These are phyloP conservation scores for Exophiala spinifera DNA, from an alignment of 2,329 filamentous ascomycete genomes.

Conservation along the genomic window DNA sequence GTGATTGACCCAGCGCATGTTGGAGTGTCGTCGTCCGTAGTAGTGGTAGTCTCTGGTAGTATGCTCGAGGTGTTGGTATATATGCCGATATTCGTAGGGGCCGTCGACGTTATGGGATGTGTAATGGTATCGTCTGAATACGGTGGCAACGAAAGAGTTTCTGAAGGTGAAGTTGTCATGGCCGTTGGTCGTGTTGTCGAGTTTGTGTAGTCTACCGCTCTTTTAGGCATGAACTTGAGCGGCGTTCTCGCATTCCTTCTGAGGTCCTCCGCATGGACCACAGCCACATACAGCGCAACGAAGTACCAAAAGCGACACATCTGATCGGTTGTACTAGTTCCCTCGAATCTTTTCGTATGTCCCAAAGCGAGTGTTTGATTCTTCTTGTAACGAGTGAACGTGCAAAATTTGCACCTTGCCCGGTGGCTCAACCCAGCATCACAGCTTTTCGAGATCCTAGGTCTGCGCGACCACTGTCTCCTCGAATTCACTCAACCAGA, in stretches of 20 bases:
- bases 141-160: not conserved
- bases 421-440: not conserved
- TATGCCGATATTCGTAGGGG: not conserved
- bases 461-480: not conserved
- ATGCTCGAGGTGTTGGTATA: constrained; percentile 1
- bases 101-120: not conserved
- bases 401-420: not conserved
- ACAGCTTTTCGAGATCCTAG: not conserved
- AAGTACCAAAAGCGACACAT: constrained; percentile 15
- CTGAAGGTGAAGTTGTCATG: not conserved
- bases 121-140: not conserved
- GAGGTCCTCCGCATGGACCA: constrained; percentile 5
- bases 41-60: not conserved
- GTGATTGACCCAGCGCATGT: constrained; percentile 24
- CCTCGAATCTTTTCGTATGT: constrained; percentile 3
- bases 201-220: constrained; percentile 10
- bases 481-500: not conserved
- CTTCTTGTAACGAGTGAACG: not conserved
- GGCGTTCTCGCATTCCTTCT: constrained; percentile 1
- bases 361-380: constrained; percentile 8
- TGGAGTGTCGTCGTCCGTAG: constrained; percentile 5
- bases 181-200: constrained; percentile 4
- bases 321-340: not conserved
- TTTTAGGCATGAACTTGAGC: constrained; percentile 8
- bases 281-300: constrained; percentile 2